These are phyloP conservation scores for Heterobasidion irregulare DNA, from an alignment of 1,284 basidiomycete genomes.

Conservation along the genomic window DNA sequence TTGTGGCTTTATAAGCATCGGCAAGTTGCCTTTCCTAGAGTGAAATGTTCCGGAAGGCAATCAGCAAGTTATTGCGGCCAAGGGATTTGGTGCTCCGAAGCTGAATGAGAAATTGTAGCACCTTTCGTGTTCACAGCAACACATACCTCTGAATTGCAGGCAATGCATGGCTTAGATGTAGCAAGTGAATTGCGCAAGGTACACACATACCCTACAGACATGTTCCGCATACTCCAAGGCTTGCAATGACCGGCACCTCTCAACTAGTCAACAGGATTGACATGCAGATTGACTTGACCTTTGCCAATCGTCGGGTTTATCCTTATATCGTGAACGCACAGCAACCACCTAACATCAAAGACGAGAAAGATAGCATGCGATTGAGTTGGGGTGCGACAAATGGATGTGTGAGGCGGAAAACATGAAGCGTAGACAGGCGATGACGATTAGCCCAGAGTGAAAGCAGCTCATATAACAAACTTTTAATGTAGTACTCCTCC, in stretches of 20 bases:
- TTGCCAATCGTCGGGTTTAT: neutral
- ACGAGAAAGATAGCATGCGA: neutral
- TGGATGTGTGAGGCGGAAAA: neutral
- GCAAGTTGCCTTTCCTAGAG: too few relatives aligned
- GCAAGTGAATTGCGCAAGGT: too few relatives aligned
- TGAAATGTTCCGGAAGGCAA: too few relatives aligned
- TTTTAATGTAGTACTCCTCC: neutral
- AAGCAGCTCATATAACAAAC: slow-evolving; percentile 7
- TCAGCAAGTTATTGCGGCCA: too few relatives aligned
- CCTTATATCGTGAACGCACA: neutral
- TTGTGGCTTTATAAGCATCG: too few relatives aligned
- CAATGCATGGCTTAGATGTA: too few relatives aligned
- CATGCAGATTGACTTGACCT: neutral
- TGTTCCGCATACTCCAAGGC: too few relatives aligned
- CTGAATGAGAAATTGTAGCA: too few relatives aligned
- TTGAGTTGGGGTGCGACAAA: neutral
- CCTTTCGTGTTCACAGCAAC: too few relatives aligned
- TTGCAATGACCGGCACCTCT: neutral
- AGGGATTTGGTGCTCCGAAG: too few relatives aligned
- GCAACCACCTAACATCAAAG: neutral
- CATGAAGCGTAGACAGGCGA: neutral
- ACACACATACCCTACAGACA: too few relatives aligned
- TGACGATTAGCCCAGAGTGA: slow-evolving; percentile 4
- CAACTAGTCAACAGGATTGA: neutral
- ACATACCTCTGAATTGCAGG: too few relatives aligned